Evolutionary conservation across 2,329 filamentous ascomycete species (phyloP).

Genomic region (Seiridium cupressi): DNA sequence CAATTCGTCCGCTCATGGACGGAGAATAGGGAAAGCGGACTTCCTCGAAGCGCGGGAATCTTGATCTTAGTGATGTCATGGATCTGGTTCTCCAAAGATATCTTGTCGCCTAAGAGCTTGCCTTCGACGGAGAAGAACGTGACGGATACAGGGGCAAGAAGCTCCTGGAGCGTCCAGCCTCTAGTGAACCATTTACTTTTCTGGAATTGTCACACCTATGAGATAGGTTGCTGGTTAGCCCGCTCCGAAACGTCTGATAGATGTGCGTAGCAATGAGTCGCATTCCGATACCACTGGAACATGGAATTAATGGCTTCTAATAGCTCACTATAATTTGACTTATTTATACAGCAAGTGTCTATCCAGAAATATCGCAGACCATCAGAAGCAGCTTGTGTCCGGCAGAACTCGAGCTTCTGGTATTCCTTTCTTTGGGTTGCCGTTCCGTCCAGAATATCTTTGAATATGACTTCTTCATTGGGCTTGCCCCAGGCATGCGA

Average conservation of each 20-base stretch:
- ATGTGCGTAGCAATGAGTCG: conserved; percentile 12
- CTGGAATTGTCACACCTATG: not conserved
- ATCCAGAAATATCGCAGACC: conserved; percentile 2
- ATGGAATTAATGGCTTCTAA: conserved; percentile 9
- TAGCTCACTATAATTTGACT: not conserved
- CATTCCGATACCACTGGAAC: not conserved
- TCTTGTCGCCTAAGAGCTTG: conserved; percentile 20
- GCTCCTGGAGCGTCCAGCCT: conserved; percentile 7
- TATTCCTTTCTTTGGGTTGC: conserved; percentile 5
- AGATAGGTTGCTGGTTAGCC: too few relatives aligned
- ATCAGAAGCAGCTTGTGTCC: conserved; percentile 6
- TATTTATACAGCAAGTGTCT: conserved; percentile 4
- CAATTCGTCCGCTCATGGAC: conserved; percentile 18
- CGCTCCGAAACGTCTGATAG: not conserved
- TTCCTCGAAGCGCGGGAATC: conserved; percentile 15
- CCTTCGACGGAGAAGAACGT: conserved; percentile 23
- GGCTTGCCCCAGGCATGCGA: conserved; percentile 13
- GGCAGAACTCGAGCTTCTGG: conserved; percentile 12
- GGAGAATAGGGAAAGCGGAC: conserved; percentile 4
- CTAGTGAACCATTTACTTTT: conserved; percentile 4
- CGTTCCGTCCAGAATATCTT: conserved; percentile 7
- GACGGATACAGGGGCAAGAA: conserved; percentile 20
- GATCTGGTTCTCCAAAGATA: conserved; percentile 17
- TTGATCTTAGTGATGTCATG: conserved; percentile 21
- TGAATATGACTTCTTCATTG: conserved; percentile 9